These are phyloP conservation scores for Gracilaria vermiculophylla DNA, from an alignment of 23 red algal genomes.

Conservation along the genomic window DNA sequence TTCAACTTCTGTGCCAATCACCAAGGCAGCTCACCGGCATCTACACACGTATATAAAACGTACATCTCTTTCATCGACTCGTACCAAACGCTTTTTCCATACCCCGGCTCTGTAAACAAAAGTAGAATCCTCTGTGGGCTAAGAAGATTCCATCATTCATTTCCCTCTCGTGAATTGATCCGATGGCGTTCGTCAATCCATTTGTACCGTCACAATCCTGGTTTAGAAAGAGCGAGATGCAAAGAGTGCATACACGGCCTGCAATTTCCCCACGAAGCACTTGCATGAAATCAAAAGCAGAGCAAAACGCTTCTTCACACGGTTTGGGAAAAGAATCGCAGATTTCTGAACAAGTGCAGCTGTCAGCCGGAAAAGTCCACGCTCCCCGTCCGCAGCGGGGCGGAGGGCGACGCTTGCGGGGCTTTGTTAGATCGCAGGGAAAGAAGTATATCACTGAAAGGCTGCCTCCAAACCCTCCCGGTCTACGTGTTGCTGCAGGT, in stretches of 20 bases:
- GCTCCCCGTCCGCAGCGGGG: slow-evolving; percentile 48
- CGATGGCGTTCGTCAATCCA: background rate
- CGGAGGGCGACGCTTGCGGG: slow-evolving; percentile 28
- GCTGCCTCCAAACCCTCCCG: slow-evolving; percentile 53
- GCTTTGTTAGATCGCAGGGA: slow-evolving; percentile 52
- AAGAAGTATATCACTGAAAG: background rate
- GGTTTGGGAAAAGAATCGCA: background rate
- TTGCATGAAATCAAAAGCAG: background rate
- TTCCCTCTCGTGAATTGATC: background rate
- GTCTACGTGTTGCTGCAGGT: slow-evolving; percentile 79
- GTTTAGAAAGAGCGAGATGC: background rate
- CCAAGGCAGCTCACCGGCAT: no score
- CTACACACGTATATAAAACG: no score
- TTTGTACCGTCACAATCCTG: background rate
- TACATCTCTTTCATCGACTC: no score
- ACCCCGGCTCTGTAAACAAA: no score
- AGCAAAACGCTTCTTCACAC: background rate
- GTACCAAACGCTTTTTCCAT: no score
- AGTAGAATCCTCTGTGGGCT: no score
- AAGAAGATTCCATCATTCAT: background rate
- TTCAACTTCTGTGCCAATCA: no score
- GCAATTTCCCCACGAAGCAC: background rate
- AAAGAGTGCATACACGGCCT: background rate
- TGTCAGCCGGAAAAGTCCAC: slow-evolving; percentile 8
- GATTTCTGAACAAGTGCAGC: background rate